A percentile compares a stretch with the other conserved stretches of the same genome.
Evolutionary conservation across 805 yeast genomes (phyloP).

Genomic region (Candida yuanshanica): DNA sequence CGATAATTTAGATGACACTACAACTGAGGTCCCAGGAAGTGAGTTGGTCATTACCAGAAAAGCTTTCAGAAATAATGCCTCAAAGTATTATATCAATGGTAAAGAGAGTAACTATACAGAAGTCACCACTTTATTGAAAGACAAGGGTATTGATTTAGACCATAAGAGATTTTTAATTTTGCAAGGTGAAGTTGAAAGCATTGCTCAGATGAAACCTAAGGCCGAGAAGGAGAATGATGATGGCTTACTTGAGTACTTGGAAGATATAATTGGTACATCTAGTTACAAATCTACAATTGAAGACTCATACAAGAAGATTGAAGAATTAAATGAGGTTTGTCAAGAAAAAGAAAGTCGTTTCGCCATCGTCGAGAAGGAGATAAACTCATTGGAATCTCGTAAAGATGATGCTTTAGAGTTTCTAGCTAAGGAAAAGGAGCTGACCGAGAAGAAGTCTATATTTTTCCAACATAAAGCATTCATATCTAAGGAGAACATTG

Average conservation of each 20-base stretch:
- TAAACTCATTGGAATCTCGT: slow-evolving; percentile 52
- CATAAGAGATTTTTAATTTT: slow-evolving; percentile 91
- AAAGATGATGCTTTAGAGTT: slow-evolving; percentile 67
- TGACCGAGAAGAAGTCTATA: slow-evolving; percentile 46
- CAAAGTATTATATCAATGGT: slow-evolving; percentile 72
- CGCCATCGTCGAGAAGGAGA: slow-evolving; percentile 73
- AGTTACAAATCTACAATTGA: slow-evolving; percentile 76
- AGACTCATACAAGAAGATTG: slow-evolving; percentile 51
- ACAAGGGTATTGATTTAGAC: slow-evolving; percentile 86
- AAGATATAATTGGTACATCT: slow-evolving; percentile 95
- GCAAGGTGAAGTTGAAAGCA: slow-evolving; percentile 97
- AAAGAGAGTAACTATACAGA: slow-evolving; percentile 66
- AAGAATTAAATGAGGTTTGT: slow-evolving; percentile 73
- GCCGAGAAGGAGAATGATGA: slow-evolving; percentile 91
- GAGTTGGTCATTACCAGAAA: slow-evolving; percentile 68
- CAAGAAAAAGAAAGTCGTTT: slow-evolving; percentile 76
- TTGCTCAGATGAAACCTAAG: slow-evolving; percentile 97
- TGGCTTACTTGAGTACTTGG: slow-evolving; percentile 89
- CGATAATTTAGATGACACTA: slow-evolving; percentile 46
- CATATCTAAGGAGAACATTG: slow-evolving; percentile 35
- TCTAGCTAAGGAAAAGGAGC: slow-evolving; percentile 57
- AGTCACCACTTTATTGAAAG: slow-evolving; percentile 68
- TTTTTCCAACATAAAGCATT: slow-evolving; percentile 48
- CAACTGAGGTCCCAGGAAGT: slow-evolving; percentile 44
- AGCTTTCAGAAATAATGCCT: slow-evolving; percentile 70